A percentile compares a stretch with the other conserved stretches of the same genome.
phyloP scores from a whole-genome alignment of 1,284 basidiomycete species.

The Rhodotorula mucilaginosa region DNA sequence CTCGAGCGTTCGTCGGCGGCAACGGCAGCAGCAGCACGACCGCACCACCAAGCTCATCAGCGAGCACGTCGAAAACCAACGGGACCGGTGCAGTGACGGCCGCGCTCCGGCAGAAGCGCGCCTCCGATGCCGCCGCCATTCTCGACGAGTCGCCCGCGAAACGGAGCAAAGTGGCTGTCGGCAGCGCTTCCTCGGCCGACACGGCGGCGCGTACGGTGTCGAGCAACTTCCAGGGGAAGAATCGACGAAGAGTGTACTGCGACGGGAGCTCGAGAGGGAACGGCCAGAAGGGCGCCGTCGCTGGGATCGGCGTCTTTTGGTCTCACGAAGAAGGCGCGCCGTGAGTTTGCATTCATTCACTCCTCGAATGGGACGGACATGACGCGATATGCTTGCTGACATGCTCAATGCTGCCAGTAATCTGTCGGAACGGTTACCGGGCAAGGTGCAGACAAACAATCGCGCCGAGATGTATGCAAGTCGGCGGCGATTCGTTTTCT shows the following conservation, averaged over 20 bases:
- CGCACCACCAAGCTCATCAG: neutral
- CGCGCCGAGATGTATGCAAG: constrained; percentile 76
- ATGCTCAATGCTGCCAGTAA: constrained; percentile 55
- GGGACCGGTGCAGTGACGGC: neutral
- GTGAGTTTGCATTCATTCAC: constrained; percentile 49
- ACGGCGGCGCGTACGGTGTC: neutral
- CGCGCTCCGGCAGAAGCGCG: neutral
- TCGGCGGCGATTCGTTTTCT: constrained; percentile 24
- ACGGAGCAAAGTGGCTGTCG: constrained; percentile 2
- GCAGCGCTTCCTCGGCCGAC: neutral
- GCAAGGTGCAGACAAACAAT: constrained; percentile 75
- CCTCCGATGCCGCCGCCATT: neutral
- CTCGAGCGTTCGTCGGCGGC: constrained; percentile 49
- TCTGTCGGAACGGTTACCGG: constrained; percentile 72
- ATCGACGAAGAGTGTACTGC: constrained; percentile 57
- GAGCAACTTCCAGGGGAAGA: neutral
- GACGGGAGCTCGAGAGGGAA: constrained; percentile 79
- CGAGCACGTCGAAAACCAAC: neutral
- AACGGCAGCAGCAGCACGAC: neutral
- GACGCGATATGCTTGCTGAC: neutral
- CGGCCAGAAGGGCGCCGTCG: constrained; percentile 60
- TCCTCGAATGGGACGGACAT: neutral
- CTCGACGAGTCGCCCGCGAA: neutral
- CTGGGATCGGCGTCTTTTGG: constrained; percentile 77
- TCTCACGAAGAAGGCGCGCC: constrained; percentile 58